phyloP scores from a whole-genome alignment of 208 protist species.

The Hexamita inflata region DNA sequence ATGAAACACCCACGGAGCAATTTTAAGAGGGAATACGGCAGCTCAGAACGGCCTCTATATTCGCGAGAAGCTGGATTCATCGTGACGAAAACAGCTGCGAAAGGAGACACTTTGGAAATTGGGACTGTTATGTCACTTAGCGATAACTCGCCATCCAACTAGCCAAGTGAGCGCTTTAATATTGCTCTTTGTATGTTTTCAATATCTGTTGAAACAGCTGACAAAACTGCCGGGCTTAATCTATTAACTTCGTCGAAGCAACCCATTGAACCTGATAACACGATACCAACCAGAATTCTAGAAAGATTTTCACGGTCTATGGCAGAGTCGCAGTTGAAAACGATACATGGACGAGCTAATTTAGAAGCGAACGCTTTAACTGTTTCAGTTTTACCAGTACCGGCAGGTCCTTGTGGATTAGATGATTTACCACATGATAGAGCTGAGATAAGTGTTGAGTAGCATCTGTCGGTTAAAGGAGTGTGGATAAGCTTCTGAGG shows the following conservation, averaged over 20 bases:
- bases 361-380: conserved; percentile 76
- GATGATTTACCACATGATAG: conserved; percentile 39
- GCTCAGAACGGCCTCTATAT: conserved; percentile 27
- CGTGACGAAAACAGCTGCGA: conserved; percentile 25
- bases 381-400: conserved; percentile 85
- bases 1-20: conserved; percentile 22
- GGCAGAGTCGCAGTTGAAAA: conserved; percentile 93
- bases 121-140: conserved; percentile 16
- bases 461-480: conserved; percentile 47
- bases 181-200: conserved; percentile 45
- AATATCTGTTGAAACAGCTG: conserved; percentile 51
- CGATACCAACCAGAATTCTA: conserved; percentile 49
- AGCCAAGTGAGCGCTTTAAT: neutral
- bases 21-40: neutral
- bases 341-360: conserved; percentile 62
- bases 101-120: conserved; percentile 4
- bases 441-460: conserved; percentile 43
- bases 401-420: conserved; percentile 71
- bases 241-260: conserved; percentile 61
- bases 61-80: conserved; percentile 31
- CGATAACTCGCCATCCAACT: neutral
- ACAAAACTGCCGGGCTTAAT: conserved; percentile 48
- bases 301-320: conserved; percentile 61
- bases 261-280: conserved; percentile 47
- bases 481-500: conserved; percentile 44